A percentile compares a stretch with the other conserved stretches of the same genome.
Conservation (phyloP, 2,329 filamentous ascomycete genomes). For the Pyricularia pennisetigena region DNA sequence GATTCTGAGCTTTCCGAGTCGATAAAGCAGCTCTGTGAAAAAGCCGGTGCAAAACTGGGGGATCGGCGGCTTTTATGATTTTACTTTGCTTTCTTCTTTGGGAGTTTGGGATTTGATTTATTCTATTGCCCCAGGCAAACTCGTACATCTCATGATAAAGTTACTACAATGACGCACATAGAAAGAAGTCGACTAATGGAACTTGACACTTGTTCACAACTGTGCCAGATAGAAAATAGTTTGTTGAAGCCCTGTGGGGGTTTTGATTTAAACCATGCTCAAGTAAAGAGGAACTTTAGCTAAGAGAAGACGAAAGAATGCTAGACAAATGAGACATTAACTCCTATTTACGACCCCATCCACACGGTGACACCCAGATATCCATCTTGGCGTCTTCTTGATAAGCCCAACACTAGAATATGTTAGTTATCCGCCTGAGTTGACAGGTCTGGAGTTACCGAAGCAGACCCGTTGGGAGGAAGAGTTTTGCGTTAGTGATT, state of each 20-base stretch:
- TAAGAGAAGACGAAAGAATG: background rate
- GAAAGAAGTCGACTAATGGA: background rate
- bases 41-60: background rate
- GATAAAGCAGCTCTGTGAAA: background rate
- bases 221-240: background rate
- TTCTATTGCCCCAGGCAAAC: background rate
- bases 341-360: background rate
- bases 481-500: too few relatives aligned
- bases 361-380: background rate
- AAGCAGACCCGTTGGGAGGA: background rate
- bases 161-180: background rate
- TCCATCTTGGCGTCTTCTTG: background rate
- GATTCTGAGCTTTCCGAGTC: background rate
- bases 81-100: background rate
- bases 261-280: background rate
- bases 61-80: background rate
- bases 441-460: too few relatives aligned
- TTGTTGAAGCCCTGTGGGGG: background rate
- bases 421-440: background rate
- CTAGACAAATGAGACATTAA: background rate
- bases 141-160: background rate
- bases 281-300: background rate
- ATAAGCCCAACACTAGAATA: rapidly evolving
- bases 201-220: background rate
- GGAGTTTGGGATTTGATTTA: background rate